Evolutionary conservation across 352 stramenopile genomes (phyloP).

Genomic region (Phytopythium boreale): DNA sequence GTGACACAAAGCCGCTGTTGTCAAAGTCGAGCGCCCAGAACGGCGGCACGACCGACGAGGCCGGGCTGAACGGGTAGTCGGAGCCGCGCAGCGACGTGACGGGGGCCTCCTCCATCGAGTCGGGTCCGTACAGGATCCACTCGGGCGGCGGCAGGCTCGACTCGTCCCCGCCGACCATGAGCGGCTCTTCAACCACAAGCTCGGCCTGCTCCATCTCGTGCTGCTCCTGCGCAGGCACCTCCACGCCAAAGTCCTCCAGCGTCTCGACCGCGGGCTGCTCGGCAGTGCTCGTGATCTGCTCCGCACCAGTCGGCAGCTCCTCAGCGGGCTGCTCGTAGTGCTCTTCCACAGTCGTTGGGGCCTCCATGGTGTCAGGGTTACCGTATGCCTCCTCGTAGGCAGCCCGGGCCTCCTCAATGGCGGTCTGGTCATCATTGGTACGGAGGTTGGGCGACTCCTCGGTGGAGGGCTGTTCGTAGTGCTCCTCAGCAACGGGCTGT

Average conservation of each 20-base stretch:
- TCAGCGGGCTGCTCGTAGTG: neutral
- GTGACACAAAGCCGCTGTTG: conserved; percentile 13
- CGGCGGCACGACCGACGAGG: conserved; percentile 10
- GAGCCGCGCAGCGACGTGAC: neutral
- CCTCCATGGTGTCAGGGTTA: neutral
- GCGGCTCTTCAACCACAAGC: neutral
- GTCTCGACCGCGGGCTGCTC: neutral
- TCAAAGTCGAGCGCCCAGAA: conserved; percentile 21
- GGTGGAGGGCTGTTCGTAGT: no score
- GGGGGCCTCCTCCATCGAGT: neutral
- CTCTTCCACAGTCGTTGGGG: no score
- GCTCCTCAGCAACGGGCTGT: no score
- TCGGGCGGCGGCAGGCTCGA: conserved; percentile 1
- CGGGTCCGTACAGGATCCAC: neutral
- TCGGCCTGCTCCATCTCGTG: neutral
- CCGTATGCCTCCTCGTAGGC: neutral
- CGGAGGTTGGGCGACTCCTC: no score
- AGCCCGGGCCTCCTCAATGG: no score
- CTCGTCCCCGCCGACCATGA: neutral
- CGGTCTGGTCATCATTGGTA: neutral
- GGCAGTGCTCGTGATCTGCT: neutral
- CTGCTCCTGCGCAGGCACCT: neutral
- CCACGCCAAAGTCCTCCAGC: neutral
- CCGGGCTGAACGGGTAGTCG: conserved; percentile 1
- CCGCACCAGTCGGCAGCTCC: neutral